Conservation (phyloP, 2,329 filamentous ascomycete genomes). For the Ascochyta fabae region DNA sequence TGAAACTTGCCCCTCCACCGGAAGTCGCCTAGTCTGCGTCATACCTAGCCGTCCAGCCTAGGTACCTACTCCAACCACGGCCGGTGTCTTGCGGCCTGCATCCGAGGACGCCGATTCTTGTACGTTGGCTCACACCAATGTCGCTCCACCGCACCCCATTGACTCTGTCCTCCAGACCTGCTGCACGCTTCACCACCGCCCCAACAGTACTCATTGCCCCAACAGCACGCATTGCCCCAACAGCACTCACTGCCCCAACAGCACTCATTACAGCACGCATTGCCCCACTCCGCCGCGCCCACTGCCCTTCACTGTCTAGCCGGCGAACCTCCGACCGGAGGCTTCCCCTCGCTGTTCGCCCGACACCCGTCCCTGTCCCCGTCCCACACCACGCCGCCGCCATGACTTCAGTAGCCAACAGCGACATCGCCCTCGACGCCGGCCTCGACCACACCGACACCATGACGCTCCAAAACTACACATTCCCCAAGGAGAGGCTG, state of each 20-base stretch:
- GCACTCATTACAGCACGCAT: not conserved
- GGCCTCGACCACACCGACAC: constrained; percentile 34
- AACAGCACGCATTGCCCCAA: not conserved
- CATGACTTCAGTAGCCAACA: constrained; percentile 35
- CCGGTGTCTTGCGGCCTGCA: constrained; percentile 28
- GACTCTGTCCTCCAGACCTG: constrained; percentile 19
- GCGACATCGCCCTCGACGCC: constrained; percentile 30
- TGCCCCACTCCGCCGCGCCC: constrained; percentile 1
- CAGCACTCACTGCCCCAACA: constrained; percentile 1
- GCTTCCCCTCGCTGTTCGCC: constrained; percentile 16
- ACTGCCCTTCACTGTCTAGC: constrained; percentile 14
- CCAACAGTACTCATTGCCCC: not conserved
- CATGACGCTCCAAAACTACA: constrained; percentile 58
- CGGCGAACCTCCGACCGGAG: constrained; percentile 17
- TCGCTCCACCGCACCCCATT: constrained; percentile 22
- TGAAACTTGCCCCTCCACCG: constrained; percentile 15
- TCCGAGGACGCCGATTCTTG: constrained; percentile 22
- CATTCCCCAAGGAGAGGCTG: constrained; percentile 67
- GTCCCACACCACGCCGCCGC: constrained; percentile 10
- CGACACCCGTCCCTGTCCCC: not conserved
- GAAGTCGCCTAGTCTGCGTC: constrained; percentile 27
- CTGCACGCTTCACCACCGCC: constrained; percentile 10
- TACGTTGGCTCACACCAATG: constrained; percentile 27
- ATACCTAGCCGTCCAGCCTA: constrained; percentile 15
- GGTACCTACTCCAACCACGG: not conserved